A percentile compares a stretch with the other conserved stretches of the same genome.
phyloP scores from a whole-genome alignment of 805 yeast genomes.

The Teunomyces barrocoloradensis region DNA sequence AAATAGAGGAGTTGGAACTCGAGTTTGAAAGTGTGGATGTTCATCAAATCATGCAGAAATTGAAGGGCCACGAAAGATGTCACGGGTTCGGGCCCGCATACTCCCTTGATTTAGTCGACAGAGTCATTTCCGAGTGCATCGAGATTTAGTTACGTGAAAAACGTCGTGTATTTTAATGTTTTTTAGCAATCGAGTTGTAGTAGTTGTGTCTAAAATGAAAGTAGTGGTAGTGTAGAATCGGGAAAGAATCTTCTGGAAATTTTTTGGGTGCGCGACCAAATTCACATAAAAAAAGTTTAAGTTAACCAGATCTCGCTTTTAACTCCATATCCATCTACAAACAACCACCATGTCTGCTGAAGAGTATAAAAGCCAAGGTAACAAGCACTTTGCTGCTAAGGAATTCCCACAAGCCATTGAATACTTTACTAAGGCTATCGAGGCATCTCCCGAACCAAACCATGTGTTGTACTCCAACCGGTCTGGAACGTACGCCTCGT shows the following conservation, averaged over 20 bases:
- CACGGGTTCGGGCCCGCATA: constrained; percentile 80
- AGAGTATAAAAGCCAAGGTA: constrained; percentile 87
- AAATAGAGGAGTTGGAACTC: constrained; percentile 43
- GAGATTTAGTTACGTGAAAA: constrained; percentile 1
- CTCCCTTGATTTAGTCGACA: constrained; percentile 43
- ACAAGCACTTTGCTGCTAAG: constrained; percentile 86
- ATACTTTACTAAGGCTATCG: constrained; percentile 82
- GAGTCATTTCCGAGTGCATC: constrained; percentile 22
- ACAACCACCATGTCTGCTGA: constrained; percentile 53
- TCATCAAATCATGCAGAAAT: constrained; percentile 51
- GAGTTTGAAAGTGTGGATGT: constrained; percentile 54
- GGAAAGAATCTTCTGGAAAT: constrained; percentile 4
- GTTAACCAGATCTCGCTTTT: neutral
- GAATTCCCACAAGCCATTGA: constrained; percentile 80
- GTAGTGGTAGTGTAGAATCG: too few species aligned
- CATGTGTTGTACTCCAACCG: constrained; percentile 93
- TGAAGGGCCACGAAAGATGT: constrained; percentile 70
- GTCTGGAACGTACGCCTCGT: constrained; percentile 85
- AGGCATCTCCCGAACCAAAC: constrained; percentile 74
- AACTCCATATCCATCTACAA: neutral
- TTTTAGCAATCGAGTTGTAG: neutral
- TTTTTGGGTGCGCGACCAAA: neutral
- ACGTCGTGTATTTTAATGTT: constrained; percentile 1
- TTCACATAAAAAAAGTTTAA: neutral
- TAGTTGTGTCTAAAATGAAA: neutral